Evolutionary conservation across 2,329 filamentous ascomycete species (phyloP).

Genomic region (Fonsecaea erecta): DNA sequence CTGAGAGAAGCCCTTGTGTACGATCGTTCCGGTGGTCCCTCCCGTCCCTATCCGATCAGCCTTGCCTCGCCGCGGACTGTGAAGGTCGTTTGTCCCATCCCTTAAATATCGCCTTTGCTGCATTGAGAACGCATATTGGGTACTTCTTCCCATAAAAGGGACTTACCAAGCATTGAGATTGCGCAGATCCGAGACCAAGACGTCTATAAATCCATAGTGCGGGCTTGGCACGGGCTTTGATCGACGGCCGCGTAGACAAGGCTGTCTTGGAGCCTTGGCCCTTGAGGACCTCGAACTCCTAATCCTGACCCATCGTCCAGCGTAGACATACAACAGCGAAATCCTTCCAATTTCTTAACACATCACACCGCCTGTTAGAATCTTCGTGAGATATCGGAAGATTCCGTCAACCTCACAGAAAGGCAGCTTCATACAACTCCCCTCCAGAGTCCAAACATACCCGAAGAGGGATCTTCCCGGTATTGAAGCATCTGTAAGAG

Average conservation of each 20-base stretch:
- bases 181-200: slow-evolving; percentile 7
- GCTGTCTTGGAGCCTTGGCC: slow-evolving; percentile 34
- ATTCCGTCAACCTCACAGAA: neutral
- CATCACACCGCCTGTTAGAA: neutral
- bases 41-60: neutral
- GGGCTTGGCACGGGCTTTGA: slow-evolving; percentile 6
- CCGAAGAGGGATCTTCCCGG: neutral
- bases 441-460: neutral
- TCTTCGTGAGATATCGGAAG: neutral
- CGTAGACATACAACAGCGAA: neutral
- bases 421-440: neutral
- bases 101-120: neutral
- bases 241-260: slow-evolving; percentile 19
- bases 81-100: neutral
- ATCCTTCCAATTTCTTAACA: neutral
- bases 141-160: neutral
- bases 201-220: slow-evolving; percentile 1
- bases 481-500: neutral
- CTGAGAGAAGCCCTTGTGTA: neutral
- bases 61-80: neutral
- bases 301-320: neutral
- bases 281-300: slow-evolving; percentile 3
- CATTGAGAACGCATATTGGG: neutral
- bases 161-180: neutral
- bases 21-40: neutral